Evolutionary conservation across 345 rosid species (phyloP).

Genomic region (Euphorbia pulcherrima): DNA sequence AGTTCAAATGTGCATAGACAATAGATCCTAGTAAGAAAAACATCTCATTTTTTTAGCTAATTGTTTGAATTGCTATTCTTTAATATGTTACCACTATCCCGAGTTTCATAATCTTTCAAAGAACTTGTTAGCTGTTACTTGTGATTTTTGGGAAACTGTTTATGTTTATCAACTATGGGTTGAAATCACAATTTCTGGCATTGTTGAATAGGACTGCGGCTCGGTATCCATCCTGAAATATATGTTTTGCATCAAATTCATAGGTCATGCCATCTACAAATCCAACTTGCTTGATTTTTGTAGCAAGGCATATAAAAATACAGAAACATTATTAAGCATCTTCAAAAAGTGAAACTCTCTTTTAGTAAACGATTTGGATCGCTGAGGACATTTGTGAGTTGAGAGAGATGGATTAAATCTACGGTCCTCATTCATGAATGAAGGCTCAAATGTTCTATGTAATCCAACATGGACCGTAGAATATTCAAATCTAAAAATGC

Average conservation of each 20-base stretch:
- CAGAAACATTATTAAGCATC: background rate
- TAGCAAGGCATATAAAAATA: background rate
- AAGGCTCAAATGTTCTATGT: too few relatives aligned
- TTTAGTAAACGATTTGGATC: too few relatives aligned
- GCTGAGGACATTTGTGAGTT: too few relatives aligned
- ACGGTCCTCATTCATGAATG: too few relatives aligned
- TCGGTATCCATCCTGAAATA: background rate
- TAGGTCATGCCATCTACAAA: background rate
- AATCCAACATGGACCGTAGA: too few relatives aligned
- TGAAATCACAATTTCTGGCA: too few relatives aligned
- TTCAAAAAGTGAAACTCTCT: background rate
- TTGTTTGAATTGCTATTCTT: background rate
- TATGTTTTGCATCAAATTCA: background rate
- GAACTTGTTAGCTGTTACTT: background rate
- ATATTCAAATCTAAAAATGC: too few relatives aligned
- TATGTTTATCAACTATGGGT: too few relatives aligned
- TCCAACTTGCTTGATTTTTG: background rate
- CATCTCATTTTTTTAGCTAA: background rate
- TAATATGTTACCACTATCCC: background rate
- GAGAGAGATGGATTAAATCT: too few relatives aligned
- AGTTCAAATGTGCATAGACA: constrained; percentile 25
- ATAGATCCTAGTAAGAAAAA: constrained; percentile 9
- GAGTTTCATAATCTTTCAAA: background rate
- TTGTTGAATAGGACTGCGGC: background rate
- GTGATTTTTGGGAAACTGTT: background rate